Evolutionary conservation across 78 protist genomes (phyloP), one percentile per base, ranked within the genome.

Genomic region (Dictyostelium purpureum): DNA sequence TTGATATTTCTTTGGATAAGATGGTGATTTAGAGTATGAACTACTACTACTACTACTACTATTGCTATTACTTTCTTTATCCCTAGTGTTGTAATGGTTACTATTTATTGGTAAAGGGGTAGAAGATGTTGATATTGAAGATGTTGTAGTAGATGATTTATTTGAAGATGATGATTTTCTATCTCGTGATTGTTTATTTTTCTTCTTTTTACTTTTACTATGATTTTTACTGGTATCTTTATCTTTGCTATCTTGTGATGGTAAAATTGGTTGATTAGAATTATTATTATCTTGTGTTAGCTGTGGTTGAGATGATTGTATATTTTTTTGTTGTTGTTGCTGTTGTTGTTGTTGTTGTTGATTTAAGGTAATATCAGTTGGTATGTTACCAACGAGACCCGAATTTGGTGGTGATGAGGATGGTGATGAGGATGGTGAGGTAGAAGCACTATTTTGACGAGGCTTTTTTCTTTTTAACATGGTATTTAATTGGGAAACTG

Each of bases 391-490:
- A 28, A 35, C 9, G 54, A 75, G 26, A 16, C 61, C 79, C 45
- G n/a, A 42, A 52, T 35, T 24, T 35, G 81, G 81, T 51, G 81
- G 81, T 52, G 81, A 75, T 35, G 81, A 51, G 1, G 81, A 75
- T 26, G 81, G 81, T 52, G 81, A 75, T 35, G 81, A 51, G 1
- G 81, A 75, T 26, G 81, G 81, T 51, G 81, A 51, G 18, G 81
- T 51, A 40, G 47, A 40, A 10, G 67, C 49, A 75, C 52, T 75
- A 73, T 45, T 73, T 31, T 38, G 59, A 38, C 52, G 81, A 16
- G 81, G 66, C n/a, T 75, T 75, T 66, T 75, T 75, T 75, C 81
- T 75, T 26, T 75, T 75, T 18, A 75, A 52, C 81, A 75, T 75
- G 24, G 43, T 71, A 42, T 33, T 63, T 63, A 42, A 5, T 63